phyloP scores from a whole-genome alignment of 1,284 basidiomycete genomes.

The Coriolopsis trogii region DNA sequence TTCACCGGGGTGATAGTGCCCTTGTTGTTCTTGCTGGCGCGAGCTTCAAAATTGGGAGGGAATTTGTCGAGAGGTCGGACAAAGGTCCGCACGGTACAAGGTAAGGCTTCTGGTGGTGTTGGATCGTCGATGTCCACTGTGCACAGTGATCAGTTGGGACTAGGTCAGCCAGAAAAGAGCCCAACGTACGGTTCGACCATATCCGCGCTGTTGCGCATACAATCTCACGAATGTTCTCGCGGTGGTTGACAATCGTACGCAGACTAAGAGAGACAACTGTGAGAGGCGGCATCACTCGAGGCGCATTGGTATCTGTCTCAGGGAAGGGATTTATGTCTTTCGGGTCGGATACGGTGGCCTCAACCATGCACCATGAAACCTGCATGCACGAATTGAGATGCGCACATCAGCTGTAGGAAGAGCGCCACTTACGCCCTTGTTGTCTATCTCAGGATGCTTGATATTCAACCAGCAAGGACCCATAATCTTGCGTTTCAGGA shows the following conservation, averaged over 20 bases:
- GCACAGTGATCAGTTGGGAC: background rate
- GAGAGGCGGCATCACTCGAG: slow-evolving; percentile 85
- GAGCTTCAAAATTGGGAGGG: slow-evolving; percentile 82
- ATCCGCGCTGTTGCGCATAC: slow-evolving; percentile 85
- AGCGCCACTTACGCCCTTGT: slow-evolving; percentile 69
- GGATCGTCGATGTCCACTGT: slow-evolving; percentile 87
- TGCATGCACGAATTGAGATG: slow-evolving; percentile 31
- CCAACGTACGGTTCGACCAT: slow-evolving; percentile 82
- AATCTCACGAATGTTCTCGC: slow-evolving; percentile 92
- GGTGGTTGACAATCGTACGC: slow-evolving; percentile 94
- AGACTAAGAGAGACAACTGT: slow-evolving; percentile 90
- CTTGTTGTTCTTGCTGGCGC: slow-evolving; percentile 63
- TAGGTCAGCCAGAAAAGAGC: background rate
- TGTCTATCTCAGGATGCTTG: slow-evolving; percentile 70
- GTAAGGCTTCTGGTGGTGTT: slow-evolving; percentile 84
- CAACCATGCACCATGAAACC: slow-evolving; percentile 96
- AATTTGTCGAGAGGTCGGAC: slow-evolving; percentile 94
- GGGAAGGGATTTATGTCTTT: slow-evolving; percentile 88
- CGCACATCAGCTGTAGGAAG: background rate
- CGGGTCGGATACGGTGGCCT: slow-evolving; percentile 84
- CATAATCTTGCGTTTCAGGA: slow-evolving; percentile 97
- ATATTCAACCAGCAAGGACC: slow-evolving; percentile 97
- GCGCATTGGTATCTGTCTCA: slow-evolving; percentile 73
- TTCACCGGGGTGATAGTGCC: slow-evolving; percentile 78
- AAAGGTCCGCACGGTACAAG: slow-evolving; percentile 85